phyloP scores from a whole-genome alignment of 169 alveolate genomes.

The Plasmodium chabaudi region DNA sequence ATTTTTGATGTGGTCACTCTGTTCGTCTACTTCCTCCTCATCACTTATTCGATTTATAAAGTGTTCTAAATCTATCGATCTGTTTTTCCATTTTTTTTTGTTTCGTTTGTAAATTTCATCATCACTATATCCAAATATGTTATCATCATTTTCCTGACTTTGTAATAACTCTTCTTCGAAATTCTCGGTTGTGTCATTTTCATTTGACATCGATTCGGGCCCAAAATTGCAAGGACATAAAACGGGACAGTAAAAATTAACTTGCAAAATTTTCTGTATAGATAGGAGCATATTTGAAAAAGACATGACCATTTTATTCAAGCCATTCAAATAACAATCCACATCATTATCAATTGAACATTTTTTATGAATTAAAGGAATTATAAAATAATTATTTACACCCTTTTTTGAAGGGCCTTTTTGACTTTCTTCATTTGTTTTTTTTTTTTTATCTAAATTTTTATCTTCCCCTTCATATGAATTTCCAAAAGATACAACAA shows the following conservation, averaged over 20 bases:
- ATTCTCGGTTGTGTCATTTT: no score
- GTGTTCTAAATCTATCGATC: slow-evolving; percentile 38
- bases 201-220: no score
- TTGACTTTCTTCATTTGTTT: slow-evolving; percentile 13
- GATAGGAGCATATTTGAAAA: slow-evolving; percentile 37
- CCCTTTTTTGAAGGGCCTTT: not conserved
- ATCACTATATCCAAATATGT: not conserved
- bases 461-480: not conserved
- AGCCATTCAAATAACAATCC: slow-evolving; percentile 18
- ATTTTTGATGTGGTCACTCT: slow-evolving; percentile 15
- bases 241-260: slow-evolving; percentile 27
- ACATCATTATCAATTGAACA: slow-evolving; percentile 1
- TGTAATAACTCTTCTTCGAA: no score
- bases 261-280: slow-evolving; percentile 21
- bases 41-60: slow-evolving; percentile 13
- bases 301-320: slow-evolving; percentile 13
- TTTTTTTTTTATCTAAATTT: not conserved
- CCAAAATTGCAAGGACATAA: not conserved
- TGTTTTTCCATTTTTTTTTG: not conserved
- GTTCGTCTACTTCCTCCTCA: not conserved
- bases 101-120: not conserved
- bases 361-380: slow-evolving; percentile 66
- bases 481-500: slow-evolving; percentile 25
- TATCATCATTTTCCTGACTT: no score
- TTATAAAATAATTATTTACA: slow-evolving; percentile 12